Base-by-base conservation (phyloP, 768 basidiomycete genomes). In the Nidularia sp. region DNA sequence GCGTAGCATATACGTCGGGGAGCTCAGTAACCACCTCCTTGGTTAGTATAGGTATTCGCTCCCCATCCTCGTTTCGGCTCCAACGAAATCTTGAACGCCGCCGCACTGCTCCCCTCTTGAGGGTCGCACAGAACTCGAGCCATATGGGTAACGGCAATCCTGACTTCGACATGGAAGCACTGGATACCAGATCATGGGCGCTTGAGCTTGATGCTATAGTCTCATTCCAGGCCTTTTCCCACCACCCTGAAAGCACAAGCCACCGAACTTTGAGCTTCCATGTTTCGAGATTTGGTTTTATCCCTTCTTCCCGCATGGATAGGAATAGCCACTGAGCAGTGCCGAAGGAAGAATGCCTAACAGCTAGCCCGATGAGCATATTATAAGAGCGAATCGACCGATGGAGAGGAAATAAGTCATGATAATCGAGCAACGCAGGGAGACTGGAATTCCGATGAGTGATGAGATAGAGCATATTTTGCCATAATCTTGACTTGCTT, bases 161-260 rank as follows among this genome's bases (percentile, higher is more conserved):
- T n/a, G n/a, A n/a, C n/a, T n/a, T n/a, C n/a, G n/a, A n/a, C n/a
- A n/a, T n/a, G n/a, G n/a, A n/a, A n/a, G n/a, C n/a, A n/a, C n/a
- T n/a, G n/a, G n/a, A n/a, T n/a, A n/a, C n/a, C n/a, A n/a, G n/a
- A n/a, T n/a, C n/a, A n/a, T n/a, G n/a, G n/a, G n/a, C 49, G 29
- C 64, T 45, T 32, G 65, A 54, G 44, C 61, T 51, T 48, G 58
- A 47, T 29, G 51, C 47, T 56, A 67, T 59, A 29, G 74, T 69
- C 46, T 71, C 69, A 10, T 58, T 57, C 83, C 84, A 88, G 18
- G 85, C 87, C 22, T 72, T 63, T 8, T 74, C 63, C 85, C 86
- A 88, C 42, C 62, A 64, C 6, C 81, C 85, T 3, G 72, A 70
- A 45, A 76, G 72, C 44, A 88, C 70, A 48, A 85, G 65, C 70